Percentiles rank a stretch among this genome's conserved stretches.
Evolutionary conservation across 2,329 filamentous ascomycete genomes (phyloP).

Genomic region (Penicillium verrucosum): DNA sequence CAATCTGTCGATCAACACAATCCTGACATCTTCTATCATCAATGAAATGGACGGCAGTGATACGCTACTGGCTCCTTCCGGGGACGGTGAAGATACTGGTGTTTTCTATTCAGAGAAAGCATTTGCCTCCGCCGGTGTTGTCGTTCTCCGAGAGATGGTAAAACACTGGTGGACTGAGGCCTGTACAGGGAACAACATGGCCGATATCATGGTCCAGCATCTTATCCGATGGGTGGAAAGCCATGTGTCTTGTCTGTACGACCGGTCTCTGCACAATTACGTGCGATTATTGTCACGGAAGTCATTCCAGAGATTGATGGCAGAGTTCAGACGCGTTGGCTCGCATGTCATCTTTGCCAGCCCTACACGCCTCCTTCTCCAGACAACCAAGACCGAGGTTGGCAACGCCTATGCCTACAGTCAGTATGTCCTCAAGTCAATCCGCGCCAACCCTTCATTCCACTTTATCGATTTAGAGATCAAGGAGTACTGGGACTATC

Average conservation of each 20-base stretch:
- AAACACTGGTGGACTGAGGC: conserved; percentile 98
- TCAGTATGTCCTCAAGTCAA: conserved; percentile 96
- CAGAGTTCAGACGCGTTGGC: conserved; percentile 90
- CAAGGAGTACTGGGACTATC: conserved; percentile 98
- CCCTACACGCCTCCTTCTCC: conserved; percentile 80
- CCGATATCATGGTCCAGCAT: conserved; percentile 95
- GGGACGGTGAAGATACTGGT: conserved; percentile 63
- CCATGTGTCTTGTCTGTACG: conserved; percentile 90
- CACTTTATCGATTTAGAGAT: conserved; percentile 97
- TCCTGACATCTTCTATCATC: conserved; percentile 91
- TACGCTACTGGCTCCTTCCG: conserved; percentile 76
- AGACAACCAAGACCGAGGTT: conserved; percentile 95
- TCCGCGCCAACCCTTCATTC: conserved; percentile 91
- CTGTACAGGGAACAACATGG: conserved; percentile 85
- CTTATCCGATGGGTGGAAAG: conserved; percentile 96
- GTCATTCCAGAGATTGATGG: conserved; percentile 94
- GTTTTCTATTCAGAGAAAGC: conserved; percentile 81
- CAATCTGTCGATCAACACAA: conserved; percentile 96
- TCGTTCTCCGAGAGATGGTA: conserved; percentile 94
- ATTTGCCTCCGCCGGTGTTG: conserved; percentile 86
- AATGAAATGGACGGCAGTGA: conserved; percentile 93
- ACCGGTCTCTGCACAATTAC: conserved; percentile 90
- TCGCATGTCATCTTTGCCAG: conserved; percentile 95
- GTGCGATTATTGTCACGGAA: conserved; percentile 99
- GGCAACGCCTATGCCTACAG: conserved; percentile 96